These are phyloP conservation scores for Prunus yedoensis DNA, from an alignment of 331 rosid genomes.

Conservation along the genomic window DNA sequence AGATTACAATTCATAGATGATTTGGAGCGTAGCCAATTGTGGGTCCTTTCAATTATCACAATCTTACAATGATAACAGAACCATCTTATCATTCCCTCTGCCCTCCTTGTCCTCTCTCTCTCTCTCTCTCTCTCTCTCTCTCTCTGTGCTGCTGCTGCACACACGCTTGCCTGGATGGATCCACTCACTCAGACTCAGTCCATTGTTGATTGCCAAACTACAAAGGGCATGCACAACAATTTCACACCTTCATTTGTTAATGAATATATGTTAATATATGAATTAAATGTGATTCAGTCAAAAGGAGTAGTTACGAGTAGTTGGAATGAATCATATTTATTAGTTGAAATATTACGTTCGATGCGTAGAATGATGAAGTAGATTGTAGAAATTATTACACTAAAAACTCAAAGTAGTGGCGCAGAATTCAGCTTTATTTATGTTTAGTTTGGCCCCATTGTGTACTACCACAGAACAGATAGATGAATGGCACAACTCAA, in stretches of 20 bases:
- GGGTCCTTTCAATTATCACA: conserved; percentile 42
- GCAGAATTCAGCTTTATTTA: conserved; percentile 7
- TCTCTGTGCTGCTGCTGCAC: background rate
- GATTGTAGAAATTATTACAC: background rate
- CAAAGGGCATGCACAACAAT: background rate
- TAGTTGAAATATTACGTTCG: no score
- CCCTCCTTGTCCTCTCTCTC: conserved; percentile 6
- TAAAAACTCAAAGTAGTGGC: background rate
- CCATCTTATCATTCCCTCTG: conserved; percentile 31
- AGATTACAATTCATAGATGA: conserved; percentile 16
- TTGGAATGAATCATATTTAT: no score
- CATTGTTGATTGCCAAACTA: no score
- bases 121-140: background rate
- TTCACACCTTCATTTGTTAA: background rate
- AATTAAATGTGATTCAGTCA: background rate
- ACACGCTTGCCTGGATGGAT: conserved; percentile 16
- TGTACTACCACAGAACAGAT: conserved; percentile 17
- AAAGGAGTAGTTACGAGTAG: background rate
- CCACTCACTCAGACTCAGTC: background rate
- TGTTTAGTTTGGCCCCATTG: conserved; percentile 3
- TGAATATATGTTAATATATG: background rate
- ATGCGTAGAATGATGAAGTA: background rate
- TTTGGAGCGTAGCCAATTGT: conserved; percentile 20
- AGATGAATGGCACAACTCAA: conserved; percentile 16
- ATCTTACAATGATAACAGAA: conserved; percentile 32